Evolutionary conservation across 2,329 filamentous ascomycete species (phyloP).

Genomic region (Xenoacremonium recifei): DNA sequence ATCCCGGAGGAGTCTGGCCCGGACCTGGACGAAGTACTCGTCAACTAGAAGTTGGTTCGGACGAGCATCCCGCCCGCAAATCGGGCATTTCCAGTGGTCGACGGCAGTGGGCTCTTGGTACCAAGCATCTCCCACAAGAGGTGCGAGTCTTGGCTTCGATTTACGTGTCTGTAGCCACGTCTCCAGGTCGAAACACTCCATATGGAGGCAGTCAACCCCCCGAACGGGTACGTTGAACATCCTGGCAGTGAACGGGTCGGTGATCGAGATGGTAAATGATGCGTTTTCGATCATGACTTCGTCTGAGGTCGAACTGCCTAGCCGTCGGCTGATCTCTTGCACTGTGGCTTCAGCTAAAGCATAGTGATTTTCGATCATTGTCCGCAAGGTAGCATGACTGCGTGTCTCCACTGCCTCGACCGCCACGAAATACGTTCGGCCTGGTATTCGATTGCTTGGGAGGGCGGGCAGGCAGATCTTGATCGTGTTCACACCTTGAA

Average conservation of each 20-base stretch:
- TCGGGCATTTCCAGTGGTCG: slow-evolving; percentile 84
- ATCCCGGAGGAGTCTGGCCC: slow-evolving; percentile 43
- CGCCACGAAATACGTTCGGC: slow-evolving; percentile 54
- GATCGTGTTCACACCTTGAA: slow-evolving; percentile 60
- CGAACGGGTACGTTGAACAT: slow-evolving; percentile 73
- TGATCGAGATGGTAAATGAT: slow-evolving; percentile 56
- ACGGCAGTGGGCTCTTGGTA: slow-evolving; percentile 51
- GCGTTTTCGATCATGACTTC: slow-evolving; percentile 60
- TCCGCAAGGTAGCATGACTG: slow-evolving; percentile 42
- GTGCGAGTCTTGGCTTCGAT: slow-evolving; percentile 34
- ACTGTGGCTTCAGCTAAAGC: slow-evolving; percentile 50
- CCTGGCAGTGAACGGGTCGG: slow-evolving; percentile 63
- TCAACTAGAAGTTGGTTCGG: slow-evolving; percentile 72
- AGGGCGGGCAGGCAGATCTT: slow-evolving; percentile 44
- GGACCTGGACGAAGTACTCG: slow-evolving; percentile 67
- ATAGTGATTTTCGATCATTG: slow-evolving; percentile 36
- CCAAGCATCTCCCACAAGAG: background rate
- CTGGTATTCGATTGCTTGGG: slow-evolving; percentile 23
- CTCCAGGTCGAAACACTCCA: slow-evolving; percentile 87
- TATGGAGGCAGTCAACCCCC: slow-evolving; percentile 67
- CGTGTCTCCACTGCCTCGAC: slow-evolving; percentile 67
- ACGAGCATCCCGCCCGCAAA: slow-evolving; percentile 75
- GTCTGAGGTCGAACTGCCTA: slow-evolving; percentile 44
- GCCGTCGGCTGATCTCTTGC: slow-evolving; percentile 52
- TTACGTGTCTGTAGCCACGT: slow-evolving; percentile 72